Evolutionary conservation across 345 rosid genomes (phyloP).

Genomic region (Melastoma malabathricum): DNA sequence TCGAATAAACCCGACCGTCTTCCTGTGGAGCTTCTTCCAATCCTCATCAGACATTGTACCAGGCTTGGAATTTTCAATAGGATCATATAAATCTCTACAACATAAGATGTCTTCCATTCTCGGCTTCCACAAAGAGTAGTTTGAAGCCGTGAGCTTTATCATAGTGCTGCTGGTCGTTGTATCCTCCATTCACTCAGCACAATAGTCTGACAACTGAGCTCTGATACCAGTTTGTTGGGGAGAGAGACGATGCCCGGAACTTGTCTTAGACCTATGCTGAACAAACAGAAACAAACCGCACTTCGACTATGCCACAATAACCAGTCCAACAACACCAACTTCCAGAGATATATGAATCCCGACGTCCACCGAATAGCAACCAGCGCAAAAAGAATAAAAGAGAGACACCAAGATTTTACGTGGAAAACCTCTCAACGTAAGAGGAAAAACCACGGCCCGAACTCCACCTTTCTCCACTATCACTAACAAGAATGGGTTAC

Average conservation of each 20-base stretch:
- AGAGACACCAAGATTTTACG: too few species aligned
- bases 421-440: too few species aligned
- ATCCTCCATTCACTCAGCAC: neutral
- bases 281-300: too few species aligned
- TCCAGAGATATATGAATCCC: too few species aligned
- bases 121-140: neutral
- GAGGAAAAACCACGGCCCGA: too few species aligned
- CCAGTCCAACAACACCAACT: too few species aligned
- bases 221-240: constrained; percentile 2
- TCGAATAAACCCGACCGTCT: neutral
- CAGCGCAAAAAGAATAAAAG: too few species aligned
- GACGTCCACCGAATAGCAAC: too few species aligned
- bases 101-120: neutral
- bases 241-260: neutral
- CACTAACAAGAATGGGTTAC: too few species aligned
- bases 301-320: too few species aligned
- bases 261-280: too few species aligned
- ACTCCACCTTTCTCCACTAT: too few species aligned
- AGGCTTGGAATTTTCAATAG: neutral
- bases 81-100: constrained; percentile 1
- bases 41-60: neutral
- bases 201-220: neutral
- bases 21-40: neutral
- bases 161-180: neutral
- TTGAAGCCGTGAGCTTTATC: neutral